phyloP scores from a whole-genome alignment of 805 yeast genomes.

The Candida manassasensis region DNA sequence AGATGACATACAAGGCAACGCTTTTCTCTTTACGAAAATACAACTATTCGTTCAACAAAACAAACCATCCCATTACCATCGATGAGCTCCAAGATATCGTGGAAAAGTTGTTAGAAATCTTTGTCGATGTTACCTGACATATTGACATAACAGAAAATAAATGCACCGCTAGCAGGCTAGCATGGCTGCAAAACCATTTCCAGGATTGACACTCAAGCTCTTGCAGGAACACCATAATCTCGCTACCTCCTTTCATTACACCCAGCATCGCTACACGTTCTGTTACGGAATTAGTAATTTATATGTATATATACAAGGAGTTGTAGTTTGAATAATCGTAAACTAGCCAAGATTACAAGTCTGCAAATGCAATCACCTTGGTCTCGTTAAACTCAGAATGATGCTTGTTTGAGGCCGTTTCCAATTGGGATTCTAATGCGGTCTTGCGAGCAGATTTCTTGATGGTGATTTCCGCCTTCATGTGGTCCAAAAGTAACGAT shows the following conservation, averaged over 20 bases:
- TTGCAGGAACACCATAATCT: too few species aligned
- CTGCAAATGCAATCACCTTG: slow-evolving; percentile 15
- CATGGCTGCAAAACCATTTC: too few species aligned
- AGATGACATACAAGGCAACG: slow-evolving; percentile 36
- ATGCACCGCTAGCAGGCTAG: too few species aligned
- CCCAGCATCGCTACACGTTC: neutral
- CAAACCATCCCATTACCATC: slow-evolving; percentile 15
- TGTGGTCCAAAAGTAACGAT: slow-evolving; percentile 35
- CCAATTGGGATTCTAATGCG: slow-evolving; percentile 34
- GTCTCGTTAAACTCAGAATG: slow-evolving; percentile 13
- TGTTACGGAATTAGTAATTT: too few species aligned
- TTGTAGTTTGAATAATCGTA: neutral
- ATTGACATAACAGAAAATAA: too few species aligned
- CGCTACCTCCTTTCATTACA: too few species aligned
- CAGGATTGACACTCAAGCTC: too few species aligned
- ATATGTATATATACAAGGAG: neutral
- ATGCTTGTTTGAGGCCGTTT: slow-evolving; percentile 22
- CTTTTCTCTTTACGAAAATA: slow-evolving; percentile 36
- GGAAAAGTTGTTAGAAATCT: slow-evolving; percentile 33
- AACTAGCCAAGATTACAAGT: slow-evolving; percentile 12
- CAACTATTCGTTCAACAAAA: slow-evolving; percentile 22
- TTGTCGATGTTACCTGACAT: slow-evolving; percentile 34
- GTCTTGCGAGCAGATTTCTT: slow-evolving; percentile 25
- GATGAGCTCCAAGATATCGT: slow-evolving; percentile 36
- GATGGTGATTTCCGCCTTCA: slow-evolving; percentile 14